Conservation (phyloP, 192 early-diverging fungal genomes). For the Linnemannia elongata region DNA sequence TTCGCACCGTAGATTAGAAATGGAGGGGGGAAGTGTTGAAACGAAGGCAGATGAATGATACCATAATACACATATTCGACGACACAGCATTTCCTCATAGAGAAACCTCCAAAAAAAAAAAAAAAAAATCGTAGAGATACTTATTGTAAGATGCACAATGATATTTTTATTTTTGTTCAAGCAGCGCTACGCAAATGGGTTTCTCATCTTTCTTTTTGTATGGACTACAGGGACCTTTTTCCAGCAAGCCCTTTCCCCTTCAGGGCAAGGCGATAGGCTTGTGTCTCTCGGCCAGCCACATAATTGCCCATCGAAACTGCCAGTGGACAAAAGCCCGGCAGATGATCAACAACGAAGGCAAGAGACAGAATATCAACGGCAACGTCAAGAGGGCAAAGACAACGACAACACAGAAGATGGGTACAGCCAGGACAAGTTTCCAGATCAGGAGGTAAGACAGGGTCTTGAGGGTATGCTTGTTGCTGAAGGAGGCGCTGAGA, state of each 20-base stretch:
- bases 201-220: background rate
- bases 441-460: conserved; percentile 44
- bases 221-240: background rate
- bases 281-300: conserved; percentile 37
- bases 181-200: background rate
- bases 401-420: conserved; percentile 16
- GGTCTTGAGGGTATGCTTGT: conserved; percentile 24
- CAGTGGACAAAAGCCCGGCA: conserved; percentile 22
- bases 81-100: background rate
- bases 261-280: conserved; percentile 33
- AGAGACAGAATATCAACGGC: conserved; percentile 42
- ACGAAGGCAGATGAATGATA: background rate
- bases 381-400: conserved; percentile 23
- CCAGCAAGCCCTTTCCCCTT: background rate
- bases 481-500: conserved; percentile 11
- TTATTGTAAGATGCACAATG: background rate
- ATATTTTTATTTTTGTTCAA: background rate
- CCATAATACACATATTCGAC: background rate
- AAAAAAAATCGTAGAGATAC: background rate
- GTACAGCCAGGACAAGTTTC: conserved; percentile 38
- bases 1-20: background rate
- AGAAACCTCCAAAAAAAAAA: background rate
- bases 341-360: conserved; percentile 30
- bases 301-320: conserved; percentile 49
- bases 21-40: background rate